These are phyloP conservation scores for Catenaria anguillulae DNA, from an alignment of 371 early-diverging fungal species.

Conservation along the genomic window DNA sequence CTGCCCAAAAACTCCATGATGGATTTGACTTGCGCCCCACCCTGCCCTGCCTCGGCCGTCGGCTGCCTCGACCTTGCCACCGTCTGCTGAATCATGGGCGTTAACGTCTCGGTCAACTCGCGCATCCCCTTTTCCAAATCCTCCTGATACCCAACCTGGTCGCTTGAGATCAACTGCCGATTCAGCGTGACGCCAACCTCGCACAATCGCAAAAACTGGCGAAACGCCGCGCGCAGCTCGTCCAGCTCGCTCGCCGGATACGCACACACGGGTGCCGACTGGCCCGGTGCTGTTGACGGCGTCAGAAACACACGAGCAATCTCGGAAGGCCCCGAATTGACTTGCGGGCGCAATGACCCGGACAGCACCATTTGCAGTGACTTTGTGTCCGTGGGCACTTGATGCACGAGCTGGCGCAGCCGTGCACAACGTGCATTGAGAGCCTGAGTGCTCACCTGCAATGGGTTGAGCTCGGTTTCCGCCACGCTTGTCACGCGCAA, in stretches of 20 bases:
- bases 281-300: conserved; percentile 6
- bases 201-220: conserved; percentile 10
- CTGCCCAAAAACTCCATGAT: conserved; percentile 1
- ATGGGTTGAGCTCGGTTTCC: conserved; percentile 9
- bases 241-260: not conserved
- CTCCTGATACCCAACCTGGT: conserved; percentile 13
- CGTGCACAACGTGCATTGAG: conserved; percentile 4
- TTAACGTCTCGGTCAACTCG: not conserved
- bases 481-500: not conserved
- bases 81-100: not conserved
- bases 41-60: no score
- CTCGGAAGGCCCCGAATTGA: conserved; percentile 12
- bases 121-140: conserved; percentile 11
- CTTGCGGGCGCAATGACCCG: conserved; percentile 11
- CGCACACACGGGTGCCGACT: conserved; percentile 5
- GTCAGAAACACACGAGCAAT: conserved; percentile 9
- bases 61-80: no score
- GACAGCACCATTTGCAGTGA: conserved; percentile 10
- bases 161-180: conserved; percentile 7
- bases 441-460: conserved; percentile 11
- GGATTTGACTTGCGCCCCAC: not conserved
- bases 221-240: conserved; percentile 9
- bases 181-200: conserved; percentile 9
- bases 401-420: conserved; percentile 1
- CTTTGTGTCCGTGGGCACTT: conserved; percentile 8